Evolutionary conservation across 768 basidiomycete genomes (phyloP), one percentile per base, ranked within the genome.

Genomic region (Dioszegia crocea): DNA sequence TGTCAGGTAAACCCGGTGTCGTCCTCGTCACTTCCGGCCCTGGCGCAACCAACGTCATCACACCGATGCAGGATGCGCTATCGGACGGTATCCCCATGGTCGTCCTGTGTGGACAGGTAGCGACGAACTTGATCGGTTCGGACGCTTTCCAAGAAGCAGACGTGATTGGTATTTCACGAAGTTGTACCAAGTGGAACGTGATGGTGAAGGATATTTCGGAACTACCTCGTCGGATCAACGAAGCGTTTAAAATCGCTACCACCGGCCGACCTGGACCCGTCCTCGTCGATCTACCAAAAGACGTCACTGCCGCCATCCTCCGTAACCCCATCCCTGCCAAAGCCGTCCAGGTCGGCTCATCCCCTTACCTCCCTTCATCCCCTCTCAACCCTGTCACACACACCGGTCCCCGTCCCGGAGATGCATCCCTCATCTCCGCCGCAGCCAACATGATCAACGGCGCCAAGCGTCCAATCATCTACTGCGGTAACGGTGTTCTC

Each of bases 81-180:
- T 88, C 87, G 29, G 96, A 98, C 66, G 94, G 94, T 60, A 83
- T 93, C 14, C 92, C 94, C 21, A 82, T 99, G 69, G 84, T 99
- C 65, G 96, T 99, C 2, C 97, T 98, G 80, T 85, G 86, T 45
- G 94, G 96, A 0, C 94, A 98, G 81, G 94, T 99, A n/a, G 94
- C 96, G 0, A 98, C 94, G 8, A 89, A 89, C n/a, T 87, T 90
- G 52, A 99, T 99, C 61, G 94, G 94, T n/a, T 93, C 90, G 16
- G 94, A 99, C 73, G 90, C 91, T 1, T 99, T 99, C 84, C 96
- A 99, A 76, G 96, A 99, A 79, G 96, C 96, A 39, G 96, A 99
- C 76, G 79, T 98, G 49, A 82, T 99, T 56, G 96, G 96, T 48
- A 99, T 98, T 77, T 96, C 93, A 29, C 83, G 94, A 50, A 86